Evolutionary conservation across 2,329 filamentous ascomycete species (phyloP).

Genomic region (Fusarium lyarnte): DNA sequence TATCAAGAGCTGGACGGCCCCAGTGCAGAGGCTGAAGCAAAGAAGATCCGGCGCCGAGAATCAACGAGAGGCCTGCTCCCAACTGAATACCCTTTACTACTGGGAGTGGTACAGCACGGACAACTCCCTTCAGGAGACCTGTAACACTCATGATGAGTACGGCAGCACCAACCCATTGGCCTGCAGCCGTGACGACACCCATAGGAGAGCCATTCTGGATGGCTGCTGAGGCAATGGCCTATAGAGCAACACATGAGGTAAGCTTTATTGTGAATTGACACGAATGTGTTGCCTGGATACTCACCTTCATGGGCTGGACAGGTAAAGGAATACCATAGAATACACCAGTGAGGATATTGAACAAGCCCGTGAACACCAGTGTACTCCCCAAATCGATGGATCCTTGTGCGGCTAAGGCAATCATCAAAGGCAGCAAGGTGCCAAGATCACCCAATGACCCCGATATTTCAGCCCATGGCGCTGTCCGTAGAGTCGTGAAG

Average conservation of each 20-base stretch:
- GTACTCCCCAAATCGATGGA: conserved; percentile 87
- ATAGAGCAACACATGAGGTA: not conserved
- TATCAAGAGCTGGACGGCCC: conserved; percentile 76
- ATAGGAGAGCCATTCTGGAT: conserved; percentile 67
- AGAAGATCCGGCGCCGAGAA: conserved; percentile 77
- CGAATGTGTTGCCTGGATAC: not conserved
- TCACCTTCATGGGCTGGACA: conserved; percentile 84
- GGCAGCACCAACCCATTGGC: conserved; percentile 75
- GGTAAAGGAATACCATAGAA: conserved; percentile 89
- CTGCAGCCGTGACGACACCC: conserved; percentile 79
- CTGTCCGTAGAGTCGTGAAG: conserved; percentile 56
- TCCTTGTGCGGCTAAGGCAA: conserved; percentile 80
- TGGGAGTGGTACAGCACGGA: conserved; percentile 80
- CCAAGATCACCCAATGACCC: conserved; percentile 89
- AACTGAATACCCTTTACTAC: conserved; percentile 96
- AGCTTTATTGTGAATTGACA: not conserved
- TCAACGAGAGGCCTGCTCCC: conserved; percentile 85
- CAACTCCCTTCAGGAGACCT: conserved; percentile 79
- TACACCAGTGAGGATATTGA: conserved; percentile 84
- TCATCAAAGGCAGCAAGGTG: conserved; percentile 88
- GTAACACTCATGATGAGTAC: conserved; percentile 83
- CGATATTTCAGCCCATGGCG: conserved; percentile 77
- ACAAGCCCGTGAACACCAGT: conserved; percentile 86
- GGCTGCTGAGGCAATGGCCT: conserved; percentile 91
- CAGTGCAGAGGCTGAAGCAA: conserved; percentile 76